phyloP scores from a whole-genome alignment of 805 yeast species.

The Henningerozyma blattae region DNA sequence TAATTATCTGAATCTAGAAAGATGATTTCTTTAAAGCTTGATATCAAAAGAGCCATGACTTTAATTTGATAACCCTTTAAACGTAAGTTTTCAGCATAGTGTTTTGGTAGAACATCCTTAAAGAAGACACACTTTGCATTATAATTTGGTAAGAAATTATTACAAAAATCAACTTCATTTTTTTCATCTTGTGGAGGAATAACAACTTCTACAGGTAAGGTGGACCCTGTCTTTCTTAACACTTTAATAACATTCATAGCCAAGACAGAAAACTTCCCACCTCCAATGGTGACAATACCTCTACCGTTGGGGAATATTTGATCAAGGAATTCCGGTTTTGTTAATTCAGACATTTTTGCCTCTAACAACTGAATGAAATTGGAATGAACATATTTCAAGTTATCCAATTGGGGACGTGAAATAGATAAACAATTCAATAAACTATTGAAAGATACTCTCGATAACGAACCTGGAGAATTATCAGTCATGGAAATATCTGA shows the following conservation, averaged over 20 bases:
- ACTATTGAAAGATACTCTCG: too few relatives aligned
- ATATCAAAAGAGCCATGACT: slow-evolving; percentile 58
- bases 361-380: too few relatives aligned
- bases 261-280: slow-evolving; percentile 64
- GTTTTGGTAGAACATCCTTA: slow-evolving; percentile 37
- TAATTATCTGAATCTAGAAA: slow-evolving; percentile 68
- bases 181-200: slow-evolving; percentile 54
- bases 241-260: slow-evolving; percentile 51
- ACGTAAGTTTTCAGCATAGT: slow-evolving; percentile 29
- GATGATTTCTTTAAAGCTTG: slow-evolving; percentile 64
- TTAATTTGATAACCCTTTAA: slow-evolving; percentile 55
- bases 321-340: not conserved
- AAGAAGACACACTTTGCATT: slow-evolving; percentile 45
- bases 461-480: too few relatives aligned
- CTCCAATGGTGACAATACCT: slow-evolving; percentile 54
- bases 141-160: slow-evolving; percentile 41
- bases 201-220: slow-evolving; percentile 64
- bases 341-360: too few relatives aligned
- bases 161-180: slow-evolving; percentile 49
- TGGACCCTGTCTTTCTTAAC: slow-evolving; percentile 51
- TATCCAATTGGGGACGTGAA: too few relatives aligned
- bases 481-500: too few relatives aligned
- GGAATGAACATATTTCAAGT: too few relatives aligned
- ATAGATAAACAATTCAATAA: too few relatives aligned
- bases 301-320: not conserved